A percentile compares a stretch with the other conserved stretches of the same genome.
Conservation (phyloP, 176 grass and related monocot genomes). For the Ampelocalamus luodianensis region DNA sequence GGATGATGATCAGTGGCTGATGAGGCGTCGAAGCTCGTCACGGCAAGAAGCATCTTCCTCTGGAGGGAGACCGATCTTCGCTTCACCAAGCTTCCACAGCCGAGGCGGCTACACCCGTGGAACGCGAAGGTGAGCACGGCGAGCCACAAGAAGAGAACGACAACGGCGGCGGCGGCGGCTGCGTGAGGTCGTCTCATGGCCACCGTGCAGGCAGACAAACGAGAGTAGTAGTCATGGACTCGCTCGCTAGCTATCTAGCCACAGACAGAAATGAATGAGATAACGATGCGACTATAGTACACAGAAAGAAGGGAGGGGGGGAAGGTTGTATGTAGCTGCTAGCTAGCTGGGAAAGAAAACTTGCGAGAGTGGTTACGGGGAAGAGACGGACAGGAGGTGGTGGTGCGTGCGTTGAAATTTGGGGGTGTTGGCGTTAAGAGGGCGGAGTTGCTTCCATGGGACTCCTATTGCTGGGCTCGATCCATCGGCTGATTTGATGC, state of each 20-base stretch:
- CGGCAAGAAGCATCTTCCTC: conserved; percentile 58
- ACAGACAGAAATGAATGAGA: background rate
- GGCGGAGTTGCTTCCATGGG: conserved; percentile 60
- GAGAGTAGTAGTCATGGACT: conserved; percentile 42
- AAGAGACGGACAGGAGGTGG: background rate
- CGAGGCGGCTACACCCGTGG: conserved; percentile 30
- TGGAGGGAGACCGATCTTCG: background rate
- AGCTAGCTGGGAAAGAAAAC: conserved; percentile 7
- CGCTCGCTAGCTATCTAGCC: background rate
- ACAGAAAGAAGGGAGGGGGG: background rate
- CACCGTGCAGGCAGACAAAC: conserved; percentile 41
- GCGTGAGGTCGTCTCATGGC: conserved; percentile 59
- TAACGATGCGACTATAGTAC: background rate
- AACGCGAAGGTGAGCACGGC: conserved; percentile 65
- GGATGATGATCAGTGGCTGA: background rate
- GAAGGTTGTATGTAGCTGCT: background rate
- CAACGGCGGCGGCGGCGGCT: background rate
- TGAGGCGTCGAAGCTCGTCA: conserved; percentile 25
- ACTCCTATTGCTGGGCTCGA: conserved; percentile 64
- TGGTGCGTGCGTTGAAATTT: conserved; percentile 33
- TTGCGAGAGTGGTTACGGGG: background rate
- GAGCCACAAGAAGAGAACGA: conserved; percentile 60
- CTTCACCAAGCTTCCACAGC: background rate
- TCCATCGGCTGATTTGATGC: conserved; percentile 6
- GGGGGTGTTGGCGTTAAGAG: conserved; percentile 44